Evolutionary conservation across 768 basidiomycete species (phyloP).

Genomic region (Rhizopogon vesiculosus): DNA sequence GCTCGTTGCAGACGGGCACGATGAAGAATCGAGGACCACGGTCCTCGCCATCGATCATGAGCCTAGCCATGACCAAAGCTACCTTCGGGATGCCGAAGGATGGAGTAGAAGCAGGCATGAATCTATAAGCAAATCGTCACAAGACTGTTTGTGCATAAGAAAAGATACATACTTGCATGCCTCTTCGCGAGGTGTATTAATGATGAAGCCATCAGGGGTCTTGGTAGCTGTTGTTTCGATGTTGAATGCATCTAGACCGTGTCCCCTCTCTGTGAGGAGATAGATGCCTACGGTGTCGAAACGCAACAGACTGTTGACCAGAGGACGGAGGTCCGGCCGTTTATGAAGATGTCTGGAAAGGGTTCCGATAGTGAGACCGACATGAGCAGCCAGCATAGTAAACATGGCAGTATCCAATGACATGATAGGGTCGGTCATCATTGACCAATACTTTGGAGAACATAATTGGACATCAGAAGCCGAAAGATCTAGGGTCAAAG

Average conservation of each 20-base stretch:
- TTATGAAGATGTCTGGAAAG: conserved; percentile 43
- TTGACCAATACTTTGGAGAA: conserved; percentile 45
- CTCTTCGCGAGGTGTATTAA: conserved; percentile 53
- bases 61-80: conserved; percentile 51
- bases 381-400: conserved; percentile 48
- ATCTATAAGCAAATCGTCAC: conserved; percentile 29
- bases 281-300: conserved; percentile 52
- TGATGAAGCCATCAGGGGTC: conserved; percentile 44
- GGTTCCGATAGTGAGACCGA: conserved; percentile 50
- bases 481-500: conserved; percentile 22
- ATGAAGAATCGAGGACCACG: conserved; percentile 50
- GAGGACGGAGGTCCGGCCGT: conserved; percentile 44
- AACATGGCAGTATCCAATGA: conserved; percentile 49
- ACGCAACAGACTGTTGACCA: conserved; percentile 45
- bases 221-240: conserved; percentile 58
- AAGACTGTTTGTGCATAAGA: not conserved
- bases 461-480: conserved; percentile 44
- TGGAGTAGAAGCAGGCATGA: conserved; percentile 57
- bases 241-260: conserved; percentile 57
- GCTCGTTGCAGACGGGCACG: conserved; percentile 49
- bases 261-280: conserved; percentile 51
- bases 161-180: conserved; percentile 45
- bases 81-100: conserved; percentile 49
- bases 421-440: conserved; percentile 51
- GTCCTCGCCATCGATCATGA: conserved; percentile 48